phyloP scores from a whole-genome alignment of 1,284 basidiomycete species.

The Neolentinus lepideus region DNA sequence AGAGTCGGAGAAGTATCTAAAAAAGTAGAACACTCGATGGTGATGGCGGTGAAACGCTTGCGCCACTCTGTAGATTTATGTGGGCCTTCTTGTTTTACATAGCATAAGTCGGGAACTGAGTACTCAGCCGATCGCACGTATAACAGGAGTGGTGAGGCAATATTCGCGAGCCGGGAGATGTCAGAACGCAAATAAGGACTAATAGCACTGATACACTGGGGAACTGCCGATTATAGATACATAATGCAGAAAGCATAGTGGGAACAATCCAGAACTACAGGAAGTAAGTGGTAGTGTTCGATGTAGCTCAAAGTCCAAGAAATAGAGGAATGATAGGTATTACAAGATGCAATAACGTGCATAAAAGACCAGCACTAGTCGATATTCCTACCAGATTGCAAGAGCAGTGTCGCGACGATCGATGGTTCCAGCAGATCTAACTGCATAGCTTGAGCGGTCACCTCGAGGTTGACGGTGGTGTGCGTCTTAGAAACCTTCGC shows the following conservation, averaged over 20 bases:
- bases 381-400: slow-evolving; percentile 27
- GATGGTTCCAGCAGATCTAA: slow-evolving; percentile 24
- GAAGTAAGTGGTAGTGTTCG: not conserved
- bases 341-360: not conserved
- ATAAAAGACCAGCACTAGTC: slow-evolving; percentile 15
- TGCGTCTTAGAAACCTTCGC: slow-evolving; percentile 21
- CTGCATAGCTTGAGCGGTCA: slow-evolving; percentile 25
- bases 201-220: not conserved
- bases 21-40: not conserved
- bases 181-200: too few species aligned
- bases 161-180: too few species aligned
- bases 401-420: slow-evolving; percentile 27
- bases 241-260: not conserved
- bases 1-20: slow-evolving; percentile 12
- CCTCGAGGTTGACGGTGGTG: slow-evolving; percentile 21
- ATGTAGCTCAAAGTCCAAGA: not conserved
- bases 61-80: not conserved
- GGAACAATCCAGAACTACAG: not conserved
- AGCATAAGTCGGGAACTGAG: not conserved
- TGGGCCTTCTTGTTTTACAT: too few species aligned
- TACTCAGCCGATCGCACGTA: too few species aligned
- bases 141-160: too few species aligned
- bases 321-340: not conserved
- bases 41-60: not conserved
- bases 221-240: not conserved